phyloP scores from a whole-genome alignment of 176 grass and related monocot genomes.

The Tillandsia leiboldiana region DNA sequence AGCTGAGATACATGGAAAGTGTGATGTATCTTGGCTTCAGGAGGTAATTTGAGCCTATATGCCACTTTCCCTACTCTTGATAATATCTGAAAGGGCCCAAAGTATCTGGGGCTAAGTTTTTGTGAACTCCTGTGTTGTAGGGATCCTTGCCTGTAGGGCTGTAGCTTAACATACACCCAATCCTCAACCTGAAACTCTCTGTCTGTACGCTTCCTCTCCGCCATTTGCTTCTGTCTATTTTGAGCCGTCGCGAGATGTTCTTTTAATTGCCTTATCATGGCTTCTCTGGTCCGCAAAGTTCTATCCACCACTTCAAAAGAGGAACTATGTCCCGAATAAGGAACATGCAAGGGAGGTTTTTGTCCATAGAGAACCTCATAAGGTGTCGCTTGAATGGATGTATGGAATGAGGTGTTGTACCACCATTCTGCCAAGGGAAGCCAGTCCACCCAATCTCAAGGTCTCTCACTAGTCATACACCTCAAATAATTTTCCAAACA shows the following conservation, averaged over 20 bases:
- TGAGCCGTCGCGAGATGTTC: neutral
- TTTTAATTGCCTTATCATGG: neutral
- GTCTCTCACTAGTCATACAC: neutral
- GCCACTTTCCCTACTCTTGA: neutral
- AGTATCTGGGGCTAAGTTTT: neutral
- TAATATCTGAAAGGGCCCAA: neutral
- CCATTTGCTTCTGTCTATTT: neutral
- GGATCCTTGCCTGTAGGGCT: neutral
- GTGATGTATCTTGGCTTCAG: no score
- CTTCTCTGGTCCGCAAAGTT: no score
- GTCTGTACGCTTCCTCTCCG: neutral
- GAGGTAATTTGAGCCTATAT: neutral
- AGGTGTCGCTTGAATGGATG: neutral
- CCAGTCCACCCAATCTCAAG: neutral
- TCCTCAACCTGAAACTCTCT: neutral
- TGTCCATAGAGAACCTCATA: conserved; percentile 5
- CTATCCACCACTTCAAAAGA: neutral
- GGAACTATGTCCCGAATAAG: neutral
- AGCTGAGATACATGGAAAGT: no score
- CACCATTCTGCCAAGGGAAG: conserved; percentile 1
- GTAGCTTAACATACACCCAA: neutral
- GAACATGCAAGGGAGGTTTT: neutral
- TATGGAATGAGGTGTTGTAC: conserved; percentile 6
- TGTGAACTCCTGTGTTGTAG: neutral
- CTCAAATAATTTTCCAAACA: neutral